Base-by-base conservation (phyloP, 805 yeast genomes). In the Metschnikowia dekortorum region DNA sequence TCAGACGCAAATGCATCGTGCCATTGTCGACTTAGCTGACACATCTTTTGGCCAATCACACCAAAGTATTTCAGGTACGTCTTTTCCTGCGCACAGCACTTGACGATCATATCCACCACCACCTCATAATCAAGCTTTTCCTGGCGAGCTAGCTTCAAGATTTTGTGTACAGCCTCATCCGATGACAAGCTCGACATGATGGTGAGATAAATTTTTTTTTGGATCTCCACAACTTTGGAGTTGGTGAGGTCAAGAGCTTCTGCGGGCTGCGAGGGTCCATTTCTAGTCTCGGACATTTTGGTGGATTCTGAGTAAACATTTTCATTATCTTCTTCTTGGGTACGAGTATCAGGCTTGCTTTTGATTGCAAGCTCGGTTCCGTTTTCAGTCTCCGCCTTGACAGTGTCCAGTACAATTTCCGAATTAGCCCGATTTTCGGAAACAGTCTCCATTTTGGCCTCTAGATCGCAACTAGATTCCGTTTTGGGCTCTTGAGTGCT, bases 151-250 rank as follows among this genome's bases (percentile, higher is more conserved):
- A 87, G 60, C 60, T 78, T 80, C 38, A 87, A 58, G 6, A 94
- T 68, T 64, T 91, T 91, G 65, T 91, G 98, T 1, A 89, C 90
- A 0, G 96, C 92, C 71, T 94, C 99, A 57, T 89, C 96, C 5
- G 91, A 83, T 0, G 95, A 84, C 84, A 92, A 80, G 52, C 96
- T 83, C 22, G 97, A 89, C 85, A 88, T 89, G 8, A 94, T 71
- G 0, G 92, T 85, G 30, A 91, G 69, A 59, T 92, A 92, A 2
- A 92, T 85, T 1, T 79, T 79, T 58, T 89, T 89, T 57, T 89
- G 89, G 57, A 82, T 82, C 46, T 83, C 81, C 1, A 82, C 71
- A 31, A 83, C 66, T 28, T 81, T 81, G 0, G 83, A 68, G 43
- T 85, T 85, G 0, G 96, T 87, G 74, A 85, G 67, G 64, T 91